Evolutionary conservation across 768 basidiomycete genomes (phyloP).

Genomic region (Hygrocybe punicea): DNA sequence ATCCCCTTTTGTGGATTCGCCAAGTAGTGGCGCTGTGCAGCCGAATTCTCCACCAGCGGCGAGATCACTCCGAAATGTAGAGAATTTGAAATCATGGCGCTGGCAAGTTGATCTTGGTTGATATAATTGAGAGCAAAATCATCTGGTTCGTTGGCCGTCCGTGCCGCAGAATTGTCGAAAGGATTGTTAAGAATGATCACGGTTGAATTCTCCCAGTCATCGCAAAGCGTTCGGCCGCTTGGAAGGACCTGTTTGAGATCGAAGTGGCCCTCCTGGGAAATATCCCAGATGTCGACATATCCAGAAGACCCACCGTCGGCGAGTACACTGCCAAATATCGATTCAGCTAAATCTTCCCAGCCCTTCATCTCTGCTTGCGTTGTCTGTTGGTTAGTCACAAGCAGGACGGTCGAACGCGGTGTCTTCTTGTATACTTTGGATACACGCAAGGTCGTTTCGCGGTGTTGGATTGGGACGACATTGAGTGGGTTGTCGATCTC

Average conservation of each 20-base stretch:
- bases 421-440: slow-evolving; percentile 5
- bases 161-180: slow-evolving; percentile 2
- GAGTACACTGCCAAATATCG: neutral
- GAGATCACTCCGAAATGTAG: neutral
- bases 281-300: slow-evolving; percentile 2
- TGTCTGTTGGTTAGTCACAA: slow-evolving; percentile 1
- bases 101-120: slow-evolving; percentile 2
- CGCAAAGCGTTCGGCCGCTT: neutral
- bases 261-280: slow-evolving; percentile 5
- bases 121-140: slow-evolving; percentile 4
- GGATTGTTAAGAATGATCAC: slow-evolving; percentile 1
- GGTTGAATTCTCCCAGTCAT: slow-evolving; percentile 1
- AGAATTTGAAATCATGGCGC: neutral
- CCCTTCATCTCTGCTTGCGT: neutral
- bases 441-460: neutral
- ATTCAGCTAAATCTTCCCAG: neutral
- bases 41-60: neutral
- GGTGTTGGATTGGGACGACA: slow-evolving; percentile 5
- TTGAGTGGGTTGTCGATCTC: slow-evolving; percentile 1
- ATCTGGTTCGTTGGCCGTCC: neutral
- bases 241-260: neutral
- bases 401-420: neutral
- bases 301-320: neutral
- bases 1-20: neutral
- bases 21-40: neutral